These are phyloP conservation scores for Didymella exigua DNA, from an alignment of 2,329 filamentous ascomycete genomes.

Conservation along the genomic window DNA sequence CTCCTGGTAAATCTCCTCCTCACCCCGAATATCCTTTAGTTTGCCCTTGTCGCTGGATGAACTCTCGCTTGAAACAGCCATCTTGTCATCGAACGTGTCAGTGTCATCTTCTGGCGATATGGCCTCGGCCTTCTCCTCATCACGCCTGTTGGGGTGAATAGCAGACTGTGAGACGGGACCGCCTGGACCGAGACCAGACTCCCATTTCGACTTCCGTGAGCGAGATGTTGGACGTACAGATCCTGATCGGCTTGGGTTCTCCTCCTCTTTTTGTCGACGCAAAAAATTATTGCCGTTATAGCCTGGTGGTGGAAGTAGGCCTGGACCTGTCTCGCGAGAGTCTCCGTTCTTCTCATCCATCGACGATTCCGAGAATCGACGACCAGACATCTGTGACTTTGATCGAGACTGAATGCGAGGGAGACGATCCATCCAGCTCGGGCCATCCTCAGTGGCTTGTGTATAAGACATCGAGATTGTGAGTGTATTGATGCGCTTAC, in stretches of 20 bases:
- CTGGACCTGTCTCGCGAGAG: conserved; percentile 61
- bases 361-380: conserved; percentile 65
- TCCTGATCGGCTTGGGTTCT: conserved; percentile 65
- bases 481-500: conserved; percentile 96
- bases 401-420: conserved; percentile 83
- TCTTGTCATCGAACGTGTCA: conserved; percentile 51
- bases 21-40: conserved; percentile 29
- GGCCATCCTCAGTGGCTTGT: conserved; percentile 82
- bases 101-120: conserved; percentile 52
- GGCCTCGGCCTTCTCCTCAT: conserved; percentile 41
- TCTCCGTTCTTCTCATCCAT: conserved; percentile 63
- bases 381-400: conserved; percentile 73
- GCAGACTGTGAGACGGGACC: conserved; percentile 90
- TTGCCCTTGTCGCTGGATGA: conserved; percentile 45
- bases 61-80: conserved; percentile 48
- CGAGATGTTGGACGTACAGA: conserved; percentile 60
- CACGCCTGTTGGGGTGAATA: conserved; percentile 69
- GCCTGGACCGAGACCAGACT: conserved; percentile 74
- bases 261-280: conserved; percentile 77
- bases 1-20: conserved; percentile 78
- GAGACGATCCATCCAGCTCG: conserved; percentile 92
- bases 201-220: conserved; percentile 66
- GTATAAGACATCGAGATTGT: conserved; percentile 97
- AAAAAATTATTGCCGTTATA: conserved; percentile 77
- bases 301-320: conserved; percentile 73